A percentile compares a stretch with the other conserved stretches of the same genome.
Conservation (phyloP, 202 grass and related monocot species). For the Setaria viridis region DNA sequence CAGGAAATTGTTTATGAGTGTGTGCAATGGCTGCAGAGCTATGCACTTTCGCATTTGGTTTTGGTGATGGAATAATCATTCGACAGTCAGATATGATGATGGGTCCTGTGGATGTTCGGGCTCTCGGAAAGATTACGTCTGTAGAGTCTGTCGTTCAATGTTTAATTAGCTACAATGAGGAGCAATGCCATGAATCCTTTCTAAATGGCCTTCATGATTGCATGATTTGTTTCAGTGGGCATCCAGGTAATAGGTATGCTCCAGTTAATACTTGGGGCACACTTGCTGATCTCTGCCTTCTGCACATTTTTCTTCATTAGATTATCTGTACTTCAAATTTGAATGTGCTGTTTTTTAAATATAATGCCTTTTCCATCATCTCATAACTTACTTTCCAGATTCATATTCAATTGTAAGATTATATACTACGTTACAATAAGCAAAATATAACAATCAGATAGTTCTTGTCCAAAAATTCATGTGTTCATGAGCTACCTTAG, state of each 20-base stretch:
- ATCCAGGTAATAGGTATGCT: constrained; percentile 51
- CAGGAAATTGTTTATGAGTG: constrained; percentile 77
- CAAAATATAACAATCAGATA: not conserved
- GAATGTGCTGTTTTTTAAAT: not conserved
- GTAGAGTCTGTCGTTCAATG: constrained; percentile 51
- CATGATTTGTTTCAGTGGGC: constrained; percentile 69
- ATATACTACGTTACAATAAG: not conserved
- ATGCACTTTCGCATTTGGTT: constrained; percentile 64
- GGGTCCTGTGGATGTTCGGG: constrained; percentile 49
- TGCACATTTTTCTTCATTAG: not conserved
- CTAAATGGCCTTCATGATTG: constrained; percentile 67
- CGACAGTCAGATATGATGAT: constrained; percentile 27
- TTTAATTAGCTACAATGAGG: constrained; percentile 69
- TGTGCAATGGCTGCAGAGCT: constrained; percentile 77
- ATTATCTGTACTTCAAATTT: not conserved
- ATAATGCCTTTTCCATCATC: not conserved
- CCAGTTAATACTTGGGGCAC: not conserved
- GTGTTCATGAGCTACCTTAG: not conserved
- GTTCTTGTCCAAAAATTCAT: not conserved
- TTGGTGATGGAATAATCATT: constrained; percentile 54
- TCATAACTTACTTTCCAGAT: not conserved
- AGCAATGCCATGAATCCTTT: constrained; percentile 71
- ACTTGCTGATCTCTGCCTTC: not conserved
- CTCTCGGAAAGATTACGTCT: constrained; percentile 41
- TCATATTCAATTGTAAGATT: constrained; percentile 12